These are phyloP conservation scores for Orychophragmus violaceus DNA, from an alignment of 345 rosid genomes.

Conservation along the genomic window DNA sequence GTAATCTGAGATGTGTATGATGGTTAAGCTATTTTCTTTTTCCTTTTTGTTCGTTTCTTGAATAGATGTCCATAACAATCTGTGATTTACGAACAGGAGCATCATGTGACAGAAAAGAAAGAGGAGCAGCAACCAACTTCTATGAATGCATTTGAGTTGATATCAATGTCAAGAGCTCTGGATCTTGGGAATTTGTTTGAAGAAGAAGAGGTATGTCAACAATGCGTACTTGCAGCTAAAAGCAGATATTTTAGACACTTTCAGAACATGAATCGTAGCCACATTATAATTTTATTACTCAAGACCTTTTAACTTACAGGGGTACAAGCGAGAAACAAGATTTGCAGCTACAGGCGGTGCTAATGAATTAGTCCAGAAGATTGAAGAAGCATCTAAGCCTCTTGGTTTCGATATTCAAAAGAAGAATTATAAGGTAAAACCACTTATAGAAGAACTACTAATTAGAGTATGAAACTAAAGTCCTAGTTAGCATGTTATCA, in stretches of 20 bases:
- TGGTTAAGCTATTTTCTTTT: conserved; percentile 25
- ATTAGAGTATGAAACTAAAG: background rate
- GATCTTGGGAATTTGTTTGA: conserved; percentile 91
- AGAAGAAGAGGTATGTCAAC: conserved; percentile 57
- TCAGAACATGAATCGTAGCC: no score
- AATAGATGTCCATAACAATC: background rate
- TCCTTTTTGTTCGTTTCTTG: background rate
- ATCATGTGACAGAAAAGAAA: conserved; percentile 81
- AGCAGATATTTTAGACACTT: no score
- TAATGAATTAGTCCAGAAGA: conserved; percentile 78
- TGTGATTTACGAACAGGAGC: conserved; percentile 46
- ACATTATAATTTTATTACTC: background rate
- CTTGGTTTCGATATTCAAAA: conserved; percentile 92
- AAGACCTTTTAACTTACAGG: conserved; percentile 36
- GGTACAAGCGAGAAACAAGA: conserved; percentile 88
- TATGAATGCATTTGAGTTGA: conserved; percentile 94
- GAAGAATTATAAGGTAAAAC: conserved; percentile 82
- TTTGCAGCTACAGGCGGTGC: conserved; percentile 88
- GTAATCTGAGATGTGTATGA: conserved; percentile 19
- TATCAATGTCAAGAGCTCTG: conserved; percentile 86
- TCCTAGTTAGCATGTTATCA: background rate
- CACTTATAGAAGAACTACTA: background rate
- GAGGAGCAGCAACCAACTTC: conserved; percentile 82
- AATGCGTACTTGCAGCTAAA: background rate
- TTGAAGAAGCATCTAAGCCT: conserved; percentile 90